A percentile compares a stretch with the other conserved stretches of the same genome.
These are phyloP conservation scores for Bauhinia variegata DNA, from an alignment of 306 rosid genomes.

Conservation along the genomic window DNA sequence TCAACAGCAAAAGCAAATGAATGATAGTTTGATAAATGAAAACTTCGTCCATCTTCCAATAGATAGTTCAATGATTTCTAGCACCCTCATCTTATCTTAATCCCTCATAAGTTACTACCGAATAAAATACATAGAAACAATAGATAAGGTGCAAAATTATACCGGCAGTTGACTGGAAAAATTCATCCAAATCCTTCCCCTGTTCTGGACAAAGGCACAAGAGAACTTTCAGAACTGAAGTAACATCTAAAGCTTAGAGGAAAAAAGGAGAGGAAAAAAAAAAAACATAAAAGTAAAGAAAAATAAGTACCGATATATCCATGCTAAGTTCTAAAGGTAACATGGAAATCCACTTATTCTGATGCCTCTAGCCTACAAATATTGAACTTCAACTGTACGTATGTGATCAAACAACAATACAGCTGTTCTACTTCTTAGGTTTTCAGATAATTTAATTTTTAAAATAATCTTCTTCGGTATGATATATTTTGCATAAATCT, in stretches of 20 bases:
- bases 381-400: not conserved
- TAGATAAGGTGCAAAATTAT: constrained; percentile 25
- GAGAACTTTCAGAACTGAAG: constrained; percentile 27
- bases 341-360: constrained; percentile 21
- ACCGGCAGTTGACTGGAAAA: constrained; percentile 91
- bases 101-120: not conserved
- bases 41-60: constrained; percentile 5
- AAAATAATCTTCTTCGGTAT: constrained; percentile 5
- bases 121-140: constrained; percentile 9
- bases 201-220: constrained; percentile 58
- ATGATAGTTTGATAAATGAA: not conserved
- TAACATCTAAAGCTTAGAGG: not conserved
- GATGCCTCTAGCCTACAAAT: not conserved
- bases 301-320: not conserved
- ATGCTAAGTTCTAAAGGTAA: constrained; percentile 19
- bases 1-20: constrained; percentile 4
- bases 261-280: too few relatives aligned
- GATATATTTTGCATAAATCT: constrained; percentile 4
- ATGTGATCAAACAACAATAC: constrained; percentile 2
- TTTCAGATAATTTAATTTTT: not conserved
- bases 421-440: not conserved
- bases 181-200: constrained; percentile 80
- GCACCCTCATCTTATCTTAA: not conserved
- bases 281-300: too few relatives aligned
- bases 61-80: constrained; percentile 1